Percentiles rank a stretch among this genome's conserved stretches.
Evolutionary conservation across 2,329 filamentous ascomycete species (phyloP).

Genomic region (Fusarium lateritium): DNA sequence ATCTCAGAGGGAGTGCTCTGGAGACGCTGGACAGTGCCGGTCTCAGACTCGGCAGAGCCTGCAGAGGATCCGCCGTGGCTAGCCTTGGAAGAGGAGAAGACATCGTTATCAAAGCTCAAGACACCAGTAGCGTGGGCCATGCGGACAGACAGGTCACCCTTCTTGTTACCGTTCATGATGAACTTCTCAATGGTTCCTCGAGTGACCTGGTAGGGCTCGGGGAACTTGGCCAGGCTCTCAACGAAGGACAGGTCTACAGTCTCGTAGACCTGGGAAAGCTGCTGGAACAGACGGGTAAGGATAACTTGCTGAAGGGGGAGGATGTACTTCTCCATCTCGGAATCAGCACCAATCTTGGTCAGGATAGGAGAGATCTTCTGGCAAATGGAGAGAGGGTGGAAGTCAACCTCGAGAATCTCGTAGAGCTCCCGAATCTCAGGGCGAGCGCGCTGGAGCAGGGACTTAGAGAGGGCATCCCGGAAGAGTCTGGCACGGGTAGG

Average conservation of each 20-base stretch:
- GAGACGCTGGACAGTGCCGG: constrained; percentile 89
- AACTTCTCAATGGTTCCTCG: constrained; percentile 97
- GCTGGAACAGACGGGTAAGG: constrained; percentile 97
- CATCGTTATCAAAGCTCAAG: constrained; percentile 96
- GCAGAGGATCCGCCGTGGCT: constrained; percentile 86
- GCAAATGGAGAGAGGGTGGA: constrained; percentile 98
- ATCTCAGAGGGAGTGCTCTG: constrained; percentile 99
- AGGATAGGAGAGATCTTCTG: constrained; percentile 98
- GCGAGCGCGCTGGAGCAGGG: constrained; percentile 89
- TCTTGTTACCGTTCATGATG: constrained; percentile 99
- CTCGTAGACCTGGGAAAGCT: constrained; percentile 98
- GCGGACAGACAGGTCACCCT: constrained; percentile 95
- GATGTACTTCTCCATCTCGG: constrained; percentile 98
- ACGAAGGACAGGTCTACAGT: constrained; percentile 96
- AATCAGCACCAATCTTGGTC: constrained; percentile 90
- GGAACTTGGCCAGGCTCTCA: constrained; percentile 93
- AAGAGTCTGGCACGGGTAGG: constrained; percentile 93
- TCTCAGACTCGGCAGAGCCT: constrained; percentile 89
- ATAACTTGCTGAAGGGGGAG: constrained; percentile 98
- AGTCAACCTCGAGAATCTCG: constrained; percentile 99
- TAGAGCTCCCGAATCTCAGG: constrained; percentile 97
- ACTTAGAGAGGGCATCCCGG: constrained; percentile 96
- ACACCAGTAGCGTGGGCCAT: constrained; percentile 96
- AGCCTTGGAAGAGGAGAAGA: constrained; percentile 97
- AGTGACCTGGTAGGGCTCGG: constrained; percentile 94